Evolutionary conservation across 2,329 filamentous ascomycete species (phyloP), one percentile per base, ranked within the genome.

Genomic region (Botrytis cinerea): DNA sequence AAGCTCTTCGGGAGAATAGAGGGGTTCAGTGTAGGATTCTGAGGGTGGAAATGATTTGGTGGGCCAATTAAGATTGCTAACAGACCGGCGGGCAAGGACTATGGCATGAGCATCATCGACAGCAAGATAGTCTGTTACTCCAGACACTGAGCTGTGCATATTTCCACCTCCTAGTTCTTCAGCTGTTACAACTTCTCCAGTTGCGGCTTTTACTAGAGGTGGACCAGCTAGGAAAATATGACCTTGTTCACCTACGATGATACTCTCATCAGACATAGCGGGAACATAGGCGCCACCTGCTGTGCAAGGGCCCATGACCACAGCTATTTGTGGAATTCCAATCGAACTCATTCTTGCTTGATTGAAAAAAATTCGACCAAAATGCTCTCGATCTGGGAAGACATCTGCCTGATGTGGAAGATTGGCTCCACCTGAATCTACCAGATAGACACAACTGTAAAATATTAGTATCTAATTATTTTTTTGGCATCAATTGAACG

Each of bases 231-330:
- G 89, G 85, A 98, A 99, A 81, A 99, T 97, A 78, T 97, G 95
- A n/a, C 95, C 95, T 82, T 98, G 95, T 70, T 95, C 92, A 80
- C 94, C 90, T 57, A 98, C 96, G 76, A 99, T 98, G 82, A 99
- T 98, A 81, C 90, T 94, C 86, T 98, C 96, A 81, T 98, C 96
- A 75, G 93, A 95, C 95, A 99, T 98, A 79, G 93, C 94, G 18
- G 95, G 95, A 18, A 98, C 95, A 81, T 99, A 98, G 38, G 95
- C 95, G 66, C 95, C 95, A 69, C 95, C 95, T 2, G 95, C 95
- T 0, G 96, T 99, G 84, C 96, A 99, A 61, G 95, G 93, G 0
- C 95, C 95, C 95, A 99, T 98, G 64, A 99, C 95, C 3, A 98
- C 94, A 16, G 93, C 91, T 78, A 99, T 92, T 81, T 98, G 95